Base-by-base conservation (phyloP, 371 early-diverging fungal species). In the Mortierella sp. region DNA sequence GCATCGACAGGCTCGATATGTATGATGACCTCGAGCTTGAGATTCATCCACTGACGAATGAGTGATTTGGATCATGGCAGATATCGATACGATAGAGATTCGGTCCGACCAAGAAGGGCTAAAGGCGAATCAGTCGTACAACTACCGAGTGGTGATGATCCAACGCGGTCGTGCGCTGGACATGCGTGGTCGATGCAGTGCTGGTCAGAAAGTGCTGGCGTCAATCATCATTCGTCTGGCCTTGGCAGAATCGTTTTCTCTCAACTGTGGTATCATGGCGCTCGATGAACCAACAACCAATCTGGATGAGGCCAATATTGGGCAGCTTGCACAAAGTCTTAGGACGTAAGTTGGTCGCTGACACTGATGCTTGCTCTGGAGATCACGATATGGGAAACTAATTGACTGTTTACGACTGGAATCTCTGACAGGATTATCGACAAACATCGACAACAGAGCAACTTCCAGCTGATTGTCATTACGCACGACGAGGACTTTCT, bases 231-330 rank as follows among this genome's bases (percentile, higher is more conserved):
- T 99, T 57, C 90, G 99, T 19, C 83, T 99, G 41, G 99, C 99
- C 9, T 82, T 99, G 46, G 98, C 99, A 6, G 99, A 99, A 57
- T 89, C 98, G 0, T 99, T 99, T 74, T 90, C 96, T 59, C 69
- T 90, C 14, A 91, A 94, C 63, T 99, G 98, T 76, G 98, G 98
- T 7, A 90, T 99, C n/a, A 80, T 99, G 47, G 96, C 99, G 0
- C 81, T 99, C 50, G 99, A 99, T 81, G 99, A 99, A 71, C 99
- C 99, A 0, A 99, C 99, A 0, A 99, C 99, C 0, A 99, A 99
- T 79, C 81, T 99, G 21, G 99, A 99, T 80, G 85, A 88, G 44
- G 96, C 88, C 8, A 99, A 99, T 76, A 93, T 99, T 46, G 87
- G 92, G 59, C 92, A 92, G 56, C 83, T 99, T 60, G 99, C 99